phyloP scores from a whole-genome alignment of 2,329 filamentous ascomycete genomes.

The Aspergillus sp. region DNA sequence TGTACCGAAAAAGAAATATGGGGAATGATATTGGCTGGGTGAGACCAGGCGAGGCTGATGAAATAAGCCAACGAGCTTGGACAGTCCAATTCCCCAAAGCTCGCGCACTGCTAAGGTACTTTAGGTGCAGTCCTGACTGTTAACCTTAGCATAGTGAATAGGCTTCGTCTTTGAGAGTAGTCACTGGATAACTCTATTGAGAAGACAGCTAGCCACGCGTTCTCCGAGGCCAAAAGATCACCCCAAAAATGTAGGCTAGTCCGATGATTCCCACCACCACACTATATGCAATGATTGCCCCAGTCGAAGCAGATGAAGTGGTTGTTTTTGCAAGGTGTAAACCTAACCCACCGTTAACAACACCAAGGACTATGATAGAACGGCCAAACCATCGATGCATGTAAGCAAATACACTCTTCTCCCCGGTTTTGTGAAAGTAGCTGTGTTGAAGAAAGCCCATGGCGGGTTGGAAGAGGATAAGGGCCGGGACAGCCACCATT shows the following conservation, averaged over 20 bases:
- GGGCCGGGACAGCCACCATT: conserved; percentile 43
- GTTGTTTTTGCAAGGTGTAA: conserved; percentile 43
- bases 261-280: conserved; percentile 48
- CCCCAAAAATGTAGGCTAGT: conserved; percentile 28
- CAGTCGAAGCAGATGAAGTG: conserved; percentile 22
- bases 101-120: too few relatives aligned
- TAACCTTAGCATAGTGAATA: too few relatives aligned
- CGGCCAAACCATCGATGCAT: conserved; percentile 55
- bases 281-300: conserved; percentile 44
- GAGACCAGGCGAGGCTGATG: too few relatives aligned
- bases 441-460: conserved; percentile 50
- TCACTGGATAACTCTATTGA: too few relatives aligned
- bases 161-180: too few relatives aligned
- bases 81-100: too few relatives aligned
- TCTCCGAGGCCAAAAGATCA: neutral
- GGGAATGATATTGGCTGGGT: too few relatives aligned
- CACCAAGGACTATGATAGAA: conserved; percentile 46
- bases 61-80: too few relatives aligned
- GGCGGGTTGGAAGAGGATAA: conserved; percentile 55
- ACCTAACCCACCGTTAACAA: conserved; percentile 55
- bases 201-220: neutral
- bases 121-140: too few relatives aligned
- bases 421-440: conserved; percentile 44
- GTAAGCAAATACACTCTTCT: conserved; percentile 44
- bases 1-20: too few relatives aligned